Percentiles rank a stretch among this genome's conserved stretches.
phyloP scores from a whole-genome alignment of 768 basidiomycete genomes.

The Russula sp. region DNA sequence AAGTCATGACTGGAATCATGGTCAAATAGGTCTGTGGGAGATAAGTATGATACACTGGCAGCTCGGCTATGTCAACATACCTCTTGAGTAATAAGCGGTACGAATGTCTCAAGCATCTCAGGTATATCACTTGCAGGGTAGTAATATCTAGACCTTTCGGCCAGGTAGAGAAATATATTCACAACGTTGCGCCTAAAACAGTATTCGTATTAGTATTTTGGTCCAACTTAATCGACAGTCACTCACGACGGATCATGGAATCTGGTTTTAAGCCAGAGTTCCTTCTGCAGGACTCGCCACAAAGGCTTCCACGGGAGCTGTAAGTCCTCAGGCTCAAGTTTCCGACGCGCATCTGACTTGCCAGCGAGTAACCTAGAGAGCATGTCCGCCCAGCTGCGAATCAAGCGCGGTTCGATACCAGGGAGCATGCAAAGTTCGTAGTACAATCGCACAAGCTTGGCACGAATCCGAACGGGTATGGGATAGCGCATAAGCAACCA shows the following conservation, averaged over 20 bases:
- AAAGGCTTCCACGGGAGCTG: constrained; percentile 68
- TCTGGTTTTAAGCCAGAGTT: constrained; percentile 66
- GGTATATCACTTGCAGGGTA: constrained; percentile 60
- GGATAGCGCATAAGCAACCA: constrained; percentile 83
- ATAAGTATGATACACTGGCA: background rate
- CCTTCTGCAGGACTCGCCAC: constrained; percentile 69
- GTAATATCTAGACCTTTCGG: constrained; percentile 67
- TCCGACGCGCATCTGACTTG: constrained; percentile 59
- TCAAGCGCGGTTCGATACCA: constrained; percentile 64
- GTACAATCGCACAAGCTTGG: constrained; percentile 67
- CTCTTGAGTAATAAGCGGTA: constrained; percentile 65
- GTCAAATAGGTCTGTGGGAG: constrained; percentile 51
- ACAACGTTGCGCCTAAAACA: constrained; percentile 46
- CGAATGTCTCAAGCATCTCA: constrained; percentile 62
- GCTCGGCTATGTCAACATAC: constrained; percentile 37
- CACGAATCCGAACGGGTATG: constrained; percentile 59
- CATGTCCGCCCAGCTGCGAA: constrained; percentile 76
- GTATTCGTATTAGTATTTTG: constrained; percentile 2
- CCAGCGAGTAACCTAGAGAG: constrained; percentile 61
- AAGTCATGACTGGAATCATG: constrained; percentile 70
- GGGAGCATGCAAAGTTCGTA: constrained; percentile 75
- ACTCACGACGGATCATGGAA: constrained; percentile 54
- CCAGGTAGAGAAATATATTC: constrained; percentile 68
- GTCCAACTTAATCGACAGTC: background rate
- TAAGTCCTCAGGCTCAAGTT: constrained; percentile 61